A percentile compares a stretch with the other conserved stretches of the same genome.
Evolutionary conservation across 176 grass and related monocot species (phyloP).

Genomic region (Zizania latifolia): DNA sequence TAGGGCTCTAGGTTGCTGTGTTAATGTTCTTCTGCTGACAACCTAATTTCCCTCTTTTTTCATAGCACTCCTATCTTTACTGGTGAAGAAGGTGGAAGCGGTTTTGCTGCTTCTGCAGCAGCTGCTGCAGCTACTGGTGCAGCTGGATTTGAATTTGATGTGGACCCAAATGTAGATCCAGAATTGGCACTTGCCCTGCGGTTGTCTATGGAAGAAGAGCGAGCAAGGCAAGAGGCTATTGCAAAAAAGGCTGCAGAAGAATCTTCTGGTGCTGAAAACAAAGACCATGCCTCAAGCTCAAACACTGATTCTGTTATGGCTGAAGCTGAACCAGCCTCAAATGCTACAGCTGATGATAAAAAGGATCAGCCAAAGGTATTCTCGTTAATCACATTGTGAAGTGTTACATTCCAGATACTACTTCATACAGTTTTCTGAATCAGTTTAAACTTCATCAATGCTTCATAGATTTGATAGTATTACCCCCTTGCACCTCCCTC

Average conservation of each 20-base stretch:
- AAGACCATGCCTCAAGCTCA: constrained; percentile 45
- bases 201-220: constrained; percentile 97
- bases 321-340: constrained; percentile 42
- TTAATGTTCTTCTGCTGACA: background rate
- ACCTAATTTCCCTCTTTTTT: constrained; percentile 17
- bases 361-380: constrained; percentile 46
- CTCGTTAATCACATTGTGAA: background rate
- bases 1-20: background rate
- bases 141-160: constrained; percentile 91
- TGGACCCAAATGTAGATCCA: constrained; percentile 95
- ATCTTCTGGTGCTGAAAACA: constrained; percentile 47
- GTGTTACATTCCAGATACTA: background rate
- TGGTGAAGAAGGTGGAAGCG: constrained; percentile 90
- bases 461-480: background rate
- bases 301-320: constrained; percentile 57
- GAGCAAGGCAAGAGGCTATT: constrained; percentile 87
- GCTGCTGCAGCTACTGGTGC: constrained; percentile 82
- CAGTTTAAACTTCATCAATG: background rate
- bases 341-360: constrained; percentile 46
- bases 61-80: constrained; percentile 93
- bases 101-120: constrained; percentile 90
- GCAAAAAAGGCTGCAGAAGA: constrained; percentile 69
- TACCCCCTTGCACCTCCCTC: background rate
- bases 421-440: background rate
- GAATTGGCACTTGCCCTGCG: constrained; percentile 87